These are phyloP conservation scores for Harringtonia lauricola DNA, from an alignment of 2,329 filamentous ascomycete genomes.

Conservation along the genomic window DNA sequence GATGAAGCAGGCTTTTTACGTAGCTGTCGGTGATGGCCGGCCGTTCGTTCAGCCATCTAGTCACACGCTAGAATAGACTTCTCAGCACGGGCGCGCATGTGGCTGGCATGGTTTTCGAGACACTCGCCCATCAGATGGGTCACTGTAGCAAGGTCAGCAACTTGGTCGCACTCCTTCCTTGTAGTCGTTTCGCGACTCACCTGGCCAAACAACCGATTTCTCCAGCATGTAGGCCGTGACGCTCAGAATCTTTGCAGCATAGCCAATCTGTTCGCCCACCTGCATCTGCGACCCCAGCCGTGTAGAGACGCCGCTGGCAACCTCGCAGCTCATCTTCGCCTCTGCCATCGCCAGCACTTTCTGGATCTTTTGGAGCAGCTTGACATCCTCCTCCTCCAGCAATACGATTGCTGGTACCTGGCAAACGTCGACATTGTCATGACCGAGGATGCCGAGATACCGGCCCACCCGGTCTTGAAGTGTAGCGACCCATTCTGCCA, in stretches of 20 bases:
- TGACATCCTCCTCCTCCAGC: slow-evolving; percentile 82
- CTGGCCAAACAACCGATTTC: slow-evolving; percentile 85
- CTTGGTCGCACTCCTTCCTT: neutral
- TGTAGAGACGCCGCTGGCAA: slow-evolving; percentile 35
- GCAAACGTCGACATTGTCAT: slow-evolving; percentile 65
- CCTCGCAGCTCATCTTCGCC: slow-evolving; percentile 58
- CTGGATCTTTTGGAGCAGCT: slow-evolving; percentile 71
- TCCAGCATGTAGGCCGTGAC: slow-evolving; percentile 81
- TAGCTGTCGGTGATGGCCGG: too few species aligned
- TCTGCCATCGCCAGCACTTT: slow-evolving; percentile 69
- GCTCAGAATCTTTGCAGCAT: slow-evolving; percentile 73
- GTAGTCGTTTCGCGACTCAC: slow-evolving; percentile 43
- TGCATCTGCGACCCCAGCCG: slow-evolving; percentile 30
- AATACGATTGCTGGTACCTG: slow-evolving; percentile 83
- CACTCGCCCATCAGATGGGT: slow-evolving; percentile 44
- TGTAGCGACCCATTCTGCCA: slow-evolving; percentile 88
- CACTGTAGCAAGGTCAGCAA: slow-evolving; percentile 21
- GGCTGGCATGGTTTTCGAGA: slow-evolving; percentile 41
- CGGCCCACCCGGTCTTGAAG: slow-evolving; percentile 89
- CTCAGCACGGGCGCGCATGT: slow-evolving; percentile 40
- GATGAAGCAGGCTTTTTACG: too few species aligned
- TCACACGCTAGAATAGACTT: slow-evolving; percentile 33
- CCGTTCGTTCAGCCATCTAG: too few species aligned
- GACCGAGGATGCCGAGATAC: slow-evolving; percentile 77
- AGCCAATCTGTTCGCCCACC: slow-evolving; percentile 56